These are phyloP conservation scores for Psilocybe sp. DNA, from an alignment of 768 basidiomycete genomes.

Conservation along the genomic window DNA sequence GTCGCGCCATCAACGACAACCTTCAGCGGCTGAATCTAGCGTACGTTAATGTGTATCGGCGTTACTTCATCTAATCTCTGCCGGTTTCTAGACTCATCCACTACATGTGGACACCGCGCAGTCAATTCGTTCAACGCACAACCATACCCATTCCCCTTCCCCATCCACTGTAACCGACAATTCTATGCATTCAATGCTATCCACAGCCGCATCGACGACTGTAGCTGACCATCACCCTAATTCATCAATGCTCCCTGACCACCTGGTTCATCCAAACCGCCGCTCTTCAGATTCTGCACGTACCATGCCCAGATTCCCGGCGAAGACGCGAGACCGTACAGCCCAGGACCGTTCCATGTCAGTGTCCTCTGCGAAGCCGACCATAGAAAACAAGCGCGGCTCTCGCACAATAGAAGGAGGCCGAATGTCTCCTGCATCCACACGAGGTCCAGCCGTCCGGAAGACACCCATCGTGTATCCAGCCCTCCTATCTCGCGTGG, in stretches of 20 bases:
- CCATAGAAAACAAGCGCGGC: slow-evolving; percentile 33
- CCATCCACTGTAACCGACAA: slow-evolving; percentile 26
- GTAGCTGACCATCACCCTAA: slow-evolving; percentile 28
- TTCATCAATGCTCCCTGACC: slow-evolving; percentile 16
- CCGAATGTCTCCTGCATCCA: slow-evolving; percentile 36
- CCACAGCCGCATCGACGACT: slow-evolving; percentile 30
- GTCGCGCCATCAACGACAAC: slow-evolving; percentile 26
- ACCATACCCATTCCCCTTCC: slow-evolving; percentile 30
- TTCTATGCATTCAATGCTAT: slow-evolving; percentile 22
- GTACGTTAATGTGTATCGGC: slow-evolving; percentile 16
- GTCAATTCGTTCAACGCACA: slow-evolving; percentile 39
- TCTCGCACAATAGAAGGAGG: slow-evolving; percentile 31
- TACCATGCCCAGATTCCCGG: slow-evolving; percentile 49
- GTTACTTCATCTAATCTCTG: slow-evolving; percentile 6
- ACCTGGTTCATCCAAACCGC: slow-evolving; percentile 30
- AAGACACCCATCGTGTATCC: slow-evolving; percentile 86
- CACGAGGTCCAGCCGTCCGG: slow-evolving; percentile 36
- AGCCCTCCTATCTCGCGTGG: slow-evolving; percentile 92
- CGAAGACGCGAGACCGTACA: slow-evolving; percentile 45
- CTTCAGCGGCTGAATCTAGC: slow-evolving; percentile 22
- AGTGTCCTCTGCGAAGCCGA: slow-evolving; percentile 63
- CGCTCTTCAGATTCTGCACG: slow-evolving; percentile 72
- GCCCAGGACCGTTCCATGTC: slow-evolving; percentile 74
- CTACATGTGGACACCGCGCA: slow-evolving; percentile 58
- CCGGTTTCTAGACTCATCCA: slow-evolving; percentile 34